Evolutionary conservation across 208 protist species (phyloP), one percentile per base, ranked within the genome.

Genomic region (Novymonas esmeraldas): DNA sequence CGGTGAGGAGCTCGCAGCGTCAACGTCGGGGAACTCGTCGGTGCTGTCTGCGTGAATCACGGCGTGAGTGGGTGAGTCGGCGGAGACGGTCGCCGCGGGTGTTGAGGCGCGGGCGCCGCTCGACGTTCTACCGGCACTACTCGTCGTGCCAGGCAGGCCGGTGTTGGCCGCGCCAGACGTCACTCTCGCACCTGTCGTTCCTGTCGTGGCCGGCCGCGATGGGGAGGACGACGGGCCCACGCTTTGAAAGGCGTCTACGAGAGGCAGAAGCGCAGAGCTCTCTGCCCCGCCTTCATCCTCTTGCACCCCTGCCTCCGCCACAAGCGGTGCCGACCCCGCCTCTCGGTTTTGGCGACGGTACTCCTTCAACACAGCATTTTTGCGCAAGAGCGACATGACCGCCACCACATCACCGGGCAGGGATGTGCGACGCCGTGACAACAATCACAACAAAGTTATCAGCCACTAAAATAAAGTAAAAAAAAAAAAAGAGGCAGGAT

Each of bases 311-410:
- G 10, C 36, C 29, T 38, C 49, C n/a, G 39, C 10, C 6, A 2
- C 3, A 16, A 6, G 39, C 22, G 26, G 44, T 6, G 39, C 24
- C 1, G 46, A 39, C 7, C 33, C 18, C 41, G 63, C 48, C 48
- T 79, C 68, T 16, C 45, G 73, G 26, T 76, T 58, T 39, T 70
- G 66, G 2, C 62, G 64, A 2, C 78, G 79, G 41, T 86, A 86
- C 41, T 72, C 62, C 31, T 79, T 78, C 14, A 86, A 42, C 42
- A 86, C 52, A 16, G 42, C 64, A 64, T 86, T 86, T 54, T 71
- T 81, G n/a, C 56, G 71, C 13, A 86, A 31, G 3, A 85, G 45
- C 2, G 76, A 82, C 80, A 83, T 82, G 6, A 52, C 10, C 42
- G 42, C 42, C 42, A 48, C 42, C 42, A 48, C 9, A 20, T 4